Evolutionary conservation across 2,329 filamentous ascomycete species (phyloP).

Genomic region (Cryoendolithus antarcticus): DNA sequence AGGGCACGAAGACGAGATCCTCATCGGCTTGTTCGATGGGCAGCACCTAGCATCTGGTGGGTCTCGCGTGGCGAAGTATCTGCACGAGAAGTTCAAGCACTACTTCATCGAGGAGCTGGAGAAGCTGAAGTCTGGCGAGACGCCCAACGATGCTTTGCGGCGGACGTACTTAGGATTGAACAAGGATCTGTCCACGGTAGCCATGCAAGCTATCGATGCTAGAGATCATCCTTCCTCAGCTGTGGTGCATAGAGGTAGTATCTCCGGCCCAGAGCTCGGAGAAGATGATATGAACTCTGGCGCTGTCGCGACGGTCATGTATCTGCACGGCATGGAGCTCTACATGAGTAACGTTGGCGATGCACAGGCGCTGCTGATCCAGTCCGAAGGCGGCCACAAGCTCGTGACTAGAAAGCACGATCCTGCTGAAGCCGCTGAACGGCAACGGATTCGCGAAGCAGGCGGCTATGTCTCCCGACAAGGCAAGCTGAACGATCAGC

Average conservation of each 20-base stretch:
- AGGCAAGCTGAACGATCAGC: slow-evolving; percentile 80
- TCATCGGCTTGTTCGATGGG: slow-evolving; percentile 93
- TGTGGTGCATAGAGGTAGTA: slow-evolving; percentile 56
- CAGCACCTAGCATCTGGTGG: slow-evolving; percentile 79
- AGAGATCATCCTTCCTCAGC: slow-evolving; percentile 39
- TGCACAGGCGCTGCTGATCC: slow-evolving; percentile 88
- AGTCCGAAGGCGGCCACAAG: slow-evolving; percentile 70
- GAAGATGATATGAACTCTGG: slow-evolving; percentile 85
- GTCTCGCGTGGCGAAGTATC: slow-evolving; percentile 88
- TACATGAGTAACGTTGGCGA: slow-evolving; percentile 94
- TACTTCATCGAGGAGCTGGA: slow-evolving; percentile 76
- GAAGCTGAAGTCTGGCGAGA: slow-evolving; percentile 54
- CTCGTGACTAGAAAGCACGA: slow-evolving; percentile 87
- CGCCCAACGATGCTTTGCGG: slow-evolving; percentile 68
- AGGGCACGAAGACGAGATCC: slow-evolving; percentile 75
- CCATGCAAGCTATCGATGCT: slow-evolving; percentile 68
- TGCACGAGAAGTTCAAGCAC: slow-evolving; percentile 89
- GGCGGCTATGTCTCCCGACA: slow-evolving; percentile 93
- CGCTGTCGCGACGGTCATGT: slow-evolving; percentile 82
- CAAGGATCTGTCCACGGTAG: slow-evolving; percentile 81
- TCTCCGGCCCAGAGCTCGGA: slow-evolving; percentile 62
- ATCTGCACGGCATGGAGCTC: slow-evolving; percentile 77
- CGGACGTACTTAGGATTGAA: slow-evolving; percentile 81
- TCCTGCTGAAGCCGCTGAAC: slow-evolving; percentile 71
- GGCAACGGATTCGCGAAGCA: slow-evolving; percentile 81